Evolutionary conservation across 495 filamentous ascomycete genomes (phyloP).

Genomic region (Talaromyces thailandensis): DNA sequence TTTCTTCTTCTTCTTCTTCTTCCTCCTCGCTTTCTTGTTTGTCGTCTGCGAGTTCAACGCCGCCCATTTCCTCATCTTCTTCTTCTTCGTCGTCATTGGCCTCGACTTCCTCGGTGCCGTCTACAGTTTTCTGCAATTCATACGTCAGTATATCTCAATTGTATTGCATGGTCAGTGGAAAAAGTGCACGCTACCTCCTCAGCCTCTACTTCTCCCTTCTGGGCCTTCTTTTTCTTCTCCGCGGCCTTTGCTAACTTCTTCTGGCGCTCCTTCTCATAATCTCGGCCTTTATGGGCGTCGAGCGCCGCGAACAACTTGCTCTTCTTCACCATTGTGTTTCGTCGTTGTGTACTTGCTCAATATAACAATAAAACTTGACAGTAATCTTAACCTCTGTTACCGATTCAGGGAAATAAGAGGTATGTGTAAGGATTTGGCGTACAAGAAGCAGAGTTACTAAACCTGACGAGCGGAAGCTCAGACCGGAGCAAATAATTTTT

Average conservation of each 20-base stretch:
- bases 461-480: neutral
- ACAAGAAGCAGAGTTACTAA: neutral
- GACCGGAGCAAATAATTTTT: constrained; percentile 4
- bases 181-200: constrained; percentile 12
- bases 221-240: constrained; percentile 42
- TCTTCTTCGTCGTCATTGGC: neutral
- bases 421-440: neutral
- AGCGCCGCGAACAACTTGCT: constrained; percentile 59
- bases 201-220: constrained; percentile 24
- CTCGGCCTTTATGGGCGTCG: constrained; percentile 55
- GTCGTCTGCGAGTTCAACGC: neutral
- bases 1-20: constrained; percentile 21
- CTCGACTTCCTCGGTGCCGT: neutral
- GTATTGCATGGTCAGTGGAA: neutral
- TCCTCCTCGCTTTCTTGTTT: constrained; percentile 14
- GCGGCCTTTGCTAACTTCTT: constrained; percentile 47
- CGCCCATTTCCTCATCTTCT: neutral
- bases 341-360: neutral
- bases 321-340: constrained; percentile 46
- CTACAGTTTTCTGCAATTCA: neutral
- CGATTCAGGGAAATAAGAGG: neutral
- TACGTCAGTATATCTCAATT: neutral
- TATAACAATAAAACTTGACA: neutral
- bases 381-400: neutral
- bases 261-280: constrained; percentile 60